A percentile compares a stretch with the other conserved stretches of the same genome.
Conservation (phyloP, 805 yeast species). For the Groenewaldozyma salmanticensis region DNA sequence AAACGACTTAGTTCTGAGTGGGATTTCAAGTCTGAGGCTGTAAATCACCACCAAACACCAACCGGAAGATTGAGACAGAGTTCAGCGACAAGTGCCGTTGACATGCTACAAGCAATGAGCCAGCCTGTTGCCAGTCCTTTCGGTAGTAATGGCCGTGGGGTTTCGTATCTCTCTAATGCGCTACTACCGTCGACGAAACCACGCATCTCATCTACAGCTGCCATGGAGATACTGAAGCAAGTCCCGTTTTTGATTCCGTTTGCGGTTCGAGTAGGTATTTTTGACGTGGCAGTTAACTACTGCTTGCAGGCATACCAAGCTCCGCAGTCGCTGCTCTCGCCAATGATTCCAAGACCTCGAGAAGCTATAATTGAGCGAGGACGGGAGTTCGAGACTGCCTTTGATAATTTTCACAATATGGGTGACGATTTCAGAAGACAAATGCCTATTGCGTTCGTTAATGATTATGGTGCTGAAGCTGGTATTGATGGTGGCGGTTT, state of each 20-base stretch:
- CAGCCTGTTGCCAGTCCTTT: background rate
- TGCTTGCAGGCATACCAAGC: constrained; percentile 6
- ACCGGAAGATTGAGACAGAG: background rate
- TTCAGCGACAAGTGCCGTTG: background rate
- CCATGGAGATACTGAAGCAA: constrained; percentile 44
- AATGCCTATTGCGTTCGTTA: constrained; percentile 56
- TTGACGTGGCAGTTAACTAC: constrained; percentile 23
- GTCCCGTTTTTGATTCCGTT: constrained; percentile 79
- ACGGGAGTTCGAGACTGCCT: constrained; percentile 57
- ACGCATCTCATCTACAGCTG: constrained; percentile 8
- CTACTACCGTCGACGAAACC: background rate
- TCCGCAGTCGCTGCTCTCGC: constrained; percentile 6
- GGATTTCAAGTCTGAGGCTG: too few relatives aligned
- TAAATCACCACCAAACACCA: constrained; percentile 9
- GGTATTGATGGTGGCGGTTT: constrained; percentile 98
- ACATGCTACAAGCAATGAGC: background rate
- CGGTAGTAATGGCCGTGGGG: too few relatives aligned
- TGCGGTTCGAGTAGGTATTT: constrained; percentile 59
- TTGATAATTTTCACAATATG: constrained; percentile 37
- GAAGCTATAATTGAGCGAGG: constrained; percentile 7
- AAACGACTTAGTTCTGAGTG: constrained; percentile 17
- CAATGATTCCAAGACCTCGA: background rate
- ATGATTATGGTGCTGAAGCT: constrained; percentile 70
- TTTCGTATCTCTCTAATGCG: background rate
- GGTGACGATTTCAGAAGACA: constrained; percentile 42